phyloP scores from a whole-genome alignment of 1,284 basidiomycete genomes.

The Sporisorium sorghi region DNA sequence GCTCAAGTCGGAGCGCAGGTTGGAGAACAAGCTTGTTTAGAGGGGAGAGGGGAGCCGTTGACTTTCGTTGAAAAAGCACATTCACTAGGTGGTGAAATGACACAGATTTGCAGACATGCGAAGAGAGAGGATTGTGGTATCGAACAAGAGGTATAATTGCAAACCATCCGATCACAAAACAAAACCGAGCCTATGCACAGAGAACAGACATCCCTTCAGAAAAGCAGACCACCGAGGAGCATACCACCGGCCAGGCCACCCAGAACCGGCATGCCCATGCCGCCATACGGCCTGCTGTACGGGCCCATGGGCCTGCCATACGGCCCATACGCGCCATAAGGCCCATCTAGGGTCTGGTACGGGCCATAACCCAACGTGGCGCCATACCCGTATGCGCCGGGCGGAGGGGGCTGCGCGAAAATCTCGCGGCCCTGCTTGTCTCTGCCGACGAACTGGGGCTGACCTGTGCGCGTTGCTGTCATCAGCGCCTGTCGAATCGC shows the following conservation, averaged over 20 bases:
- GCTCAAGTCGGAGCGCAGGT: conserved; percentile 54
- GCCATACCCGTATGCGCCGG: conserved; percentile 36
- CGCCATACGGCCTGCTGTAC: conserved; percentile 32
- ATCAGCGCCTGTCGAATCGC: conserved; percentile 39
- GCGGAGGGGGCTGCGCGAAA: conserved; percentile 53
- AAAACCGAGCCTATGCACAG: background rate
- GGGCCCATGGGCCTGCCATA: conserved; percentile 43
- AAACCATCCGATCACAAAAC: background rate
- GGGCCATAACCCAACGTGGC: conserved; percentile 49
- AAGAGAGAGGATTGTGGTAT: background rate
- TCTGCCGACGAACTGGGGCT: conserved; percentile 49
- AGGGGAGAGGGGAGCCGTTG: background rate
- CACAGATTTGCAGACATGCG: too few species aligned
- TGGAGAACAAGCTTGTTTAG: conserved; percentile 59
- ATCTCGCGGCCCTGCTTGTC: conserved; percentile 52
- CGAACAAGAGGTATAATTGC: conserved; percentile 11
- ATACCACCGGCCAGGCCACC: conserved; percentile 53
- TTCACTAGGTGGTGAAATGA: too few species aligned
- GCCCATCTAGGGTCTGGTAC: conserved; percentile 46
- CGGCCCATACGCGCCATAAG: conserved; percentile 39
- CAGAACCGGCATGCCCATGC: conserved; percentile 28
- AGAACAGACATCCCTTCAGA: conserved; percentile 11
- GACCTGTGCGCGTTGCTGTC: conserved; percentile 44
- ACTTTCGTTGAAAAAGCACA: too few species aligned
- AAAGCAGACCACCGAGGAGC: conserved; percentile 50